phyloP scores from a whole-genome alignment of 2,329 filamentous ascomycete species.

The Ophiostoma montium region DNA sequence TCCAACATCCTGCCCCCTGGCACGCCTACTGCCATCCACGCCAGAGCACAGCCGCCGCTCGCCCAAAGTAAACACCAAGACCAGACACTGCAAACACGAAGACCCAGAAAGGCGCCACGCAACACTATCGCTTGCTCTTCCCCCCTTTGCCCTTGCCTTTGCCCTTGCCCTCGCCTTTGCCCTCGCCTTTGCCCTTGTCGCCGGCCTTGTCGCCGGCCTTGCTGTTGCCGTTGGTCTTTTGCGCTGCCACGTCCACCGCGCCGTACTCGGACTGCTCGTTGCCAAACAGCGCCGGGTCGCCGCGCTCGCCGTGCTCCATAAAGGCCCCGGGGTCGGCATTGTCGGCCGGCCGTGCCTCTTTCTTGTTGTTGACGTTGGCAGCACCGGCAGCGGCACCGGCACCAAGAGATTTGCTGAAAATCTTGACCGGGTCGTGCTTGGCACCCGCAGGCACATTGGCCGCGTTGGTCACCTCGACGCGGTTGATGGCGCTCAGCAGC shows the following conservation, averaged over 20 bases:
- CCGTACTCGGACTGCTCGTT: constrained; percentile 33
- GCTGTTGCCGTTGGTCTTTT: constrained; percentile 14
- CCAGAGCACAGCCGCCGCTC: background rate
- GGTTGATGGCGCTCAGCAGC: constrained; percentile 67
- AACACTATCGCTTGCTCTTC: constrained; percentile 8
- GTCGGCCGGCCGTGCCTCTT: constrained; percentile 19
- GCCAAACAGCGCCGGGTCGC: constrained; percentile 64
- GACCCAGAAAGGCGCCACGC: background rate
- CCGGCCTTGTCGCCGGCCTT: too few species aligned
- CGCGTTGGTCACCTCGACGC: constrained; percentile 39
- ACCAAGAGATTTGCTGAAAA: constrained; percentile 50
- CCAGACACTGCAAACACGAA: background rate
- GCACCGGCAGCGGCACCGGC: background rate
- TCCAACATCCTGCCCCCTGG: too few species aligned
- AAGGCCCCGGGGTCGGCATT: constrained; percentile 62
- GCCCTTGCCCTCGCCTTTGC: constrained; percentile 13
- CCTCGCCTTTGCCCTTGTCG: constrained; percentile 13
- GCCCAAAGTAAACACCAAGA: background rate
- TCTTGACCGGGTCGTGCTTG: constrained; percentile 49
- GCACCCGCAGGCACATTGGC: constrained; percentile 40
- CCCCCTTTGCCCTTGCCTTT: constrained; percentile 12
- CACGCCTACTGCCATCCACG: too few species aligned
- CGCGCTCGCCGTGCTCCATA: constrained; percentile 70
- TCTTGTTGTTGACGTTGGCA: background rate
- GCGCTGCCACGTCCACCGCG: constrained; percentile 22